phyloP scores from a whole-genome alignment of 768 basidiomycete genomes.

The Arthromyces matolae region DNA sequence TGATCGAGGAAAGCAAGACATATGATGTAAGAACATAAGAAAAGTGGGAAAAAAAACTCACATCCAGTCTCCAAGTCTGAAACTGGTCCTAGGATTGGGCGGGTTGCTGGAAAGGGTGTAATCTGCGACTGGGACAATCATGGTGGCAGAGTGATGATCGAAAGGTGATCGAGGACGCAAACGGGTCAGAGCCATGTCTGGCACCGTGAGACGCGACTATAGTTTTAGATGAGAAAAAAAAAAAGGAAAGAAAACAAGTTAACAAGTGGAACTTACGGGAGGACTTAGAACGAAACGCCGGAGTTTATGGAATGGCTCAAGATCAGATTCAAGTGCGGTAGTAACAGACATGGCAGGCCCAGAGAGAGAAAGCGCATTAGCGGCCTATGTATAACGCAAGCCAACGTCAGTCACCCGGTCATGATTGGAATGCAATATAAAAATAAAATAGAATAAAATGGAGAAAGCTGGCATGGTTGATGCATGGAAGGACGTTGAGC shows the following conservation, averaged over 20 bases:
- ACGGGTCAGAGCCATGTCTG: constrained; percentile 23
- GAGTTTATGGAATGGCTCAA: constrained; percentile 59
- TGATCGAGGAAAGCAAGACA: constrained; percentile 18
- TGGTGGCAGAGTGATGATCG: constrained; percentile 18
- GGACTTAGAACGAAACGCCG: constrained; percentile 34
- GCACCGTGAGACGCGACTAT: constrained; percentile 14
- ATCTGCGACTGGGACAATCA: constrained; percentile 30
- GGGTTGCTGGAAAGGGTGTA: constrained; percentile 67
- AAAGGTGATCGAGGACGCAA: constrained; percentile 12
- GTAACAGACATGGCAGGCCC: constrained; percentile 43
- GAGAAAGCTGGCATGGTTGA: too few relatives aligned
- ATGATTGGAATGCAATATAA: constrained; percentile 26
- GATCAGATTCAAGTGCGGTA: constrained; percentile 59
- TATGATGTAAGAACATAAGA: constrained; percentile 21
- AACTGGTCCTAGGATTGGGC: constrained; percentile 64
- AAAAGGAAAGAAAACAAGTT: too few relatives aligned
- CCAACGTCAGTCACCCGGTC: constrained; percentile 16
- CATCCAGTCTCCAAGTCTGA: constrained; percentile 76
- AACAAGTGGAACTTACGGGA: constrained; percentile 13
- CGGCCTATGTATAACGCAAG: constrained; percentile 46
- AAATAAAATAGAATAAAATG: too few relatives aligned
- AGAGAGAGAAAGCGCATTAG: constrained; percentile 49
- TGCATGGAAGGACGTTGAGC: too few relatives aligned
- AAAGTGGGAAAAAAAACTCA: constrained; percentile 34
- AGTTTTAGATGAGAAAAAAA: too few relatives aligned